Evolutionary conservation across 2,329 filamentous ascomycete species (phyloP), one percentile per base, ranked within the genome.

Genomic region (Sarocladiaceae sp.): DNA sequence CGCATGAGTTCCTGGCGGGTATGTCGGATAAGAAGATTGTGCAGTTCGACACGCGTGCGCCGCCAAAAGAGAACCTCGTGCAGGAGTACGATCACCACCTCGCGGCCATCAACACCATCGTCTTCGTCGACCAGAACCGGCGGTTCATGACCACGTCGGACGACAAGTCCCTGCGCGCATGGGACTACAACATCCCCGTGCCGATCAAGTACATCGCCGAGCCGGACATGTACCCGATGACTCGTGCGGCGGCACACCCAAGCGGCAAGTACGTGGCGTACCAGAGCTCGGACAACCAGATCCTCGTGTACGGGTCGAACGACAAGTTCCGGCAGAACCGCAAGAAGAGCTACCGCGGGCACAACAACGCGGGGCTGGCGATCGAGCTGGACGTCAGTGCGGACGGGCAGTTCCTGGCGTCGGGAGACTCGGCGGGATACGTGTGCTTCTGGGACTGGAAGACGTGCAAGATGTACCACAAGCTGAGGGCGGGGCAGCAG

Each of bases 361-460:
- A 98, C 66, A 96, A 98, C 62, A 95, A 91, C 50, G 89, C 90
- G 2, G 93, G 94, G 3, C 90, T 94, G 57, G 90, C 85, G 2
- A 88, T 97, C 50, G 93, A 95, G 57, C 75, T 98, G 42, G 82
- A 85, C 43, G 85, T 94, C 59, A 88, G 82, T 56, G 88, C 90
- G 1, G 93, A 97, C 61, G 93, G 93, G 0, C 88, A 95, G 59
- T 95, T 96, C 62, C 72, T 98, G 45, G 84, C 82, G 16, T 86
- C 80, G 15, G 93, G 93, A 49, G 93, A 98, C 63, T 87, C 81
- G 43, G 88, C 80, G 13, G 93, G 94, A 27, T 96, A 80, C 57
- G 81, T 95, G 39, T 95, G 87, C 66, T 96, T 97, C 68, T 98
- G 90, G 88, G 93, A 97, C 66, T 98, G 90, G 88, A 98, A 98